Evolutionary conservation across 768 basidiomycete species (phyloP).

Genomic region (Chalciporus chontae): DNA sequence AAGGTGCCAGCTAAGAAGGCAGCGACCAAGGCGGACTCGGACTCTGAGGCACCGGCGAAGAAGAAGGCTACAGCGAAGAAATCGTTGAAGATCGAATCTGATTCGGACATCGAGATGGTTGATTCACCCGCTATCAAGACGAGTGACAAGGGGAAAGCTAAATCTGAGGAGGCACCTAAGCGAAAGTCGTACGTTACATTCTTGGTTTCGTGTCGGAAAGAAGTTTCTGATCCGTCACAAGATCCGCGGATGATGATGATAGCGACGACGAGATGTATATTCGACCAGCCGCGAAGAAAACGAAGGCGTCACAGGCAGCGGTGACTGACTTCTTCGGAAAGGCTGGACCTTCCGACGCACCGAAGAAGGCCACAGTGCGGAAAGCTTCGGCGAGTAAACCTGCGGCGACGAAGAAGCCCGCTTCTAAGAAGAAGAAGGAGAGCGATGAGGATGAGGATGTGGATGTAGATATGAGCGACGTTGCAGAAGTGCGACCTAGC

Average conservation of each 20-base stretch:
- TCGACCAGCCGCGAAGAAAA: slow-evolving; percentile 56
- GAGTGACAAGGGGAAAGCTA: slow-evolving; percentile 47
- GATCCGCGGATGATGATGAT: slow-evolving; percentile 30
- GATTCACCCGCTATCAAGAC: slow-evolving; percentile 18
- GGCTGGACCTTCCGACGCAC: slow-evolving; percentile 30
- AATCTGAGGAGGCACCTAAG: slow-evolving; percentile 41
- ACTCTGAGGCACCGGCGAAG: slow-evolving; percentile 26
- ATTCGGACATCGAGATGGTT: slow-evolving; percentile 36
- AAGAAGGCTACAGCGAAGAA: slow-evolving; percentile 21
- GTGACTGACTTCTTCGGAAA: slow-evolving; percentile 65
- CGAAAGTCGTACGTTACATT: slow-evolving; percentile 58
- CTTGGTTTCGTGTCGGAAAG: neutral
- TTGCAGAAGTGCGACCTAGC: slow-evolving; percentile 38
- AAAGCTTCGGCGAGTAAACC: slow-evolving; percentile 60
- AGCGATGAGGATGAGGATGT: slow-evolving; percentile 47
- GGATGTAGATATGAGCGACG: slow-evolving; percentile 45
- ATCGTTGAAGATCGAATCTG: slow-evolving; percentile 32
- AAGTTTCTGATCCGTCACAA: slow-evolving; percentile 16
- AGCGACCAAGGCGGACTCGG: slow-evolving; percentile 33
- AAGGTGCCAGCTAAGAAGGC: slow-evolving; percentile 33
- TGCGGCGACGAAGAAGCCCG: slow-evolving; percentile 52
- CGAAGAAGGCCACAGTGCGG: slow-evolving; percentile 40
- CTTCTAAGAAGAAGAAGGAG: slow-evolving; percentile 35
- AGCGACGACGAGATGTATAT: slow-evolving; percentile 41
- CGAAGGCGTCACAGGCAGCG: slow-evolving; percentile 36